A percentile compares a stretch with the other conserved stretches of the same genome.
These are phyloP conservation scores for Entomortierella lignicola DNA, from an alignment of 192 early-diverging fungal species.

Conservation along the genomic window DNA sequence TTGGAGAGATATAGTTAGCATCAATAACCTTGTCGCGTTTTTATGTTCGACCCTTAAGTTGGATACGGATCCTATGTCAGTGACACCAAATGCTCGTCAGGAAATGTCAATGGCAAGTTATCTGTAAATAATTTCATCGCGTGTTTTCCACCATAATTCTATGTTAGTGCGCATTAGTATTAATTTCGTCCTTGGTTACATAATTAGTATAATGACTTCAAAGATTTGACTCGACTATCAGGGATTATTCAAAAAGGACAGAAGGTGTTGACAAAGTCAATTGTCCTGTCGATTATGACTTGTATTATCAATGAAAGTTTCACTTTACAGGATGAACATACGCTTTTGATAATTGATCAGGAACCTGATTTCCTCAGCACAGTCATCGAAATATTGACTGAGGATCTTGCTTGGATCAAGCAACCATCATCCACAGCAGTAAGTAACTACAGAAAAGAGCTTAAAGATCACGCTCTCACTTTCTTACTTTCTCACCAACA, in stretches of 20 bases:
- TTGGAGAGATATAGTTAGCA: conserved; percentile 23
- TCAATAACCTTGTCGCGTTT: conserved; percentile 32
- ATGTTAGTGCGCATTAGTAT: too few relatives aligned
- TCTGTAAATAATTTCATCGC: not conserved
- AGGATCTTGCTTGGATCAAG: conserved; percentile 44
- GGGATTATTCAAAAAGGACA: conserved; percentile 41
- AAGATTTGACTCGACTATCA: conserved; percentile 25
- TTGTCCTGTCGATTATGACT: conserved; percentile 15
- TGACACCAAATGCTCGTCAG: conserved; percentile 26
- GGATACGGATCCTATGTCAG: conserved; percentile 54
- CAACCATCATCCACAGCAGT: conserved; percentile 24
- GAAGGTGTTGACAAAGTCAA: conserved; percentile 37
- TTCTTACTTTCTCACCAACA: not conserved
- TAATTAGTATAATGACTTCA: conserved; percentile 39
- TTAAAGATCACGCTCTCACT: not conserved
- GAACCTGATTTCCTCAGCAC: conserved; percentile 11
- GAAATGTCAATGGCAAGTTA: conserved; percentile 49
- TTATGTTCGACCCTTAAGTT: conserved; percentile 33
- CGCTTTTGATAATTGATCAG: conserved; percentile 13
- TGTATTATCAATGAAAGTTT: conserved; percentile 16
- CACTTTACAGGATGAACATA: not conserved
- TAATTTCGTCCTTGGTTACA: not conserved
- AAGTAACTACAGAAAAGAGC: not conserved
- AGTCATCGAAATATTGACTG: conserved; percentile 20
- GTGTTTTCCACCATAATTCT: too few relatives aligned